Conservation (phyloP, 805 yeast species). For the Teunomyces atbi region DNA sequence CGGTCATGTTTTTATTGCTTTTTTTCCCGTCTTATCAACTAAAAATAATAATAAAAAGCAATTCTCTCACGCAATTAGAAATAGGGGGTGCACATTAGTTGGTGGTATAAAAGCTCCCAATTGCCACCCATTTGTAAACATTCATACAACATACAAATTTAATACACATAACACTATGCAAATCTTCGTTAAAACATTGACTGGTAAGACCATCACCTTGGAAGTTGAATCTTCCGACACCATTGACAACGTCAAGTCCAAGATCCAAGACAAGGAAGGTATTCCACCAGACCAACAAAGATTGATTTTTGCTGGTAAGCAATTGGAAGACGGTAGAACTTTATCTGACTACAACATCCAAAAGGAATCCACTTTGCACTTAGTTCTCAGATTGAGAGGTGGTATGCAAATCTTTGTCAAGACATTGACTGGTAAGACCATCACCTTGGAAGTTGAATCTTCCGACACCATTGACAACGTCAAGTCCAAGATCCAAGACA, state of each 20-base stretch:
- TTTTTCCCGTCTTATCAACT: constrained; percentile 2
- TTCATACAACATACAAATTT: constrained; percentile 40
- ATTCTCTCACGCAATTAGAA: constrained; percentile 1
- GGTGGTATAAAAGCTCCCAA: constrained; percentile 1
- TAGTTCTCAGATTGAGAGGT: constrained; percentile 46
- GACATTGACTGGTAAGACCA: constrained; percentile 61
- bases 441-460: constrained; percentile 94
- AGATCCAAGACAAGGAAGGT: constrained; percentile 99
- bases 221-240: constrained; percentile 99
- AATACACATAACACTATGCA: constrained; percentile 60
- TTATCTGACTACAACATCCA: constrained; percentile 99
- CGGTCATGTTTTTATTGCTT: constrained; percentile 3
- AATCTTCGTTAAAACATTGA: constrained; percentile 98
- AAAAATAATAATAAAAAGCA: background rate
- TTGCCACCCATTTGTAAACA: constrained; percentile 6
- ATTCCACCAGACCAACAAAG: constrained; percentile 99
- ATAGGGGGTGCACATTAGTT: constrained; percentile 4
- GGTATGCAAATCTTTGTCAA: constrained; percentile 58
- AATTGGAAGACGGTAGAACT: constrained; percentile 98
- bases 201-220: constrained; percentile 98
- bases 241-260: constrained; percentile 97
- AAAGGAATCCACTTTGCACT: constrained; percentile 97
- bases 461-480: constrained; percentile 97
- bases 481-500: constrained; percentile 82
- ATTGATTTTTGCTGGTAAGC: constrained; percentile 99